phyloP scores from a whole-genome alignment of 495 filamentous ascomycete species.

The Aspergillus nanangensis region DNA sequence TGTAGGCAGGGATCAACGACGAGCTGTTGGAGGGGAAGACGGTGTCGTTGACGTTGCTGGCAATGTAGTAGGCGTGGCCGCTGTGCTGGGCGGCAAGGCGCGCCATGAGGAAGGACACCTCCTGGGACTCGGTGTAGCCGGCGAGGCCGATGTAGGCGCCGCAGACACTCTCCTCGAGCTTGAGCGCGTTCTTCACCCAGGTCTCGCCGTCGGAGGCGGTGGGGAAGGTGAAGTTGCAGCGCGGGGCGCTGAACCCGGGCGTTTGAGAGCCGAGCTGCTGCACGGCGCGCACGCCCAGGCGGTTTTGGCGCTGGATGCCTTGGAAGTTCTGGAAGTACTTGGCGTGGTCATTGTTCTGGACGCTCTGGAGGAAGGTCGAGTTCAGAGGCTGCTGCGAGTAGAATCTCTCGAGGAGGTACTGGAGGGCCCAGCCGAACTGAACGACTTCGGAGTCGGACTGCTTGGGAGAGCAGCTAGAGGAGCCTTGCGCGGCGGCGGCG shows the following conservation, averaged over 20 bases:
- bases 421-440: conserved; percentile 21
- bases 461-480: conserved; percentile 16
- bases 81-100: conserved; percentile 29
- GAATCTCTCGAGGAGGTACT: conserved; percentile 20
- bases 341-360: conserved; percentile 14
- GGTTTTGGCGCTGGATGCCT: conserved; percentile 23
- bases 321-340: conserved; percentile 20
- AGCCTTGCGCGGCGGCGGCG: conserved; percentile 12
- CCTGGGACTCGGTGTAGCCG: conserved; percentile 28
- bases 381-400: conserved; percentile 21
- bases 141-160: conserved; percentile 27
- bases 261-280: conserved; percentile 14
- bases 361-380: conserved; percentile 18
- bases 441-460: conserved; percentile 20
- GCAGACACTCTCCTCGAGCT: conserved; percentile 20
- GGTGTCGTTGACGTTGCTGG: conserved; percentile 15
- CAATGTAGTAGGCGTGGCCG: conserved; percentile 21
- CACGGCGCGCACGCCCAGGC: conserved; percentile 20
- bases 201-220: conserved; percentile 9
- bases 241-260: conserved; percentile 15
- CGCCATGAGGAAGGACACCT: conserved; percentile 30
- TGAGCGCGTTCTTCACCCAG: conserved; percentile 18
- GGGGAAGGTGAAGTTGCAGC: conserved; percentile 22
- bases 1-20: conserved; percentile 22
- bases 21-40: conserved; percentile 22